phyloP scores from a whole-genome alignment of 345 rosid species.

The Microcos paniculata region DNA sequence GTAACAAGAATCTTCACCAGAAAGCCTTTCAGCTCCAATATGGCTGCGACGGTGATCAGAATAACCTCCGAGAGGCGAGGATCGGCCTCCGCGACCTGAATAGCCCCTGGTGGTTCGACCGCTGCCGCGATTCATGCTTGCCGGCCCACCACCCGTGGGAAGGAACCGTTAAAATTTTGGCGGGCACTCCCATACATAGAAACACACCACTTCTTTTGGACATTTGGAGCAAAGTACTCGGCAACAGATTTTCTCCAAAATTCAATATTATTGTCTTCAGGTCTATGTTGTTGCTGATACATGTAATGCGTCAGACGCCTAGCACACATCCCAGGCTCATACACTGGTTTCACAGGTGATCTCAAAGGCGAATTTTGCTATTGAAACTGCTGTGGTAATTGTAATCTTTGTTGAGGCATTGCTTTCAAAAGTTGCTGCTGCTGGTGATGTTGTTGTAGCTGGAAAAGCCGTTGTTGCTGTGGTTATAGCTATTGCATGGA shows the following conservation, averaged over 20 bases:
- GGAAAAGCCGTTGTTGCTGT: conserved; percentile 76
- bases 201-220: conserved; percentile 97
- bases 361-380: conserved; percentile 75
- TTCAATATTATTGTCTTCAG: conserved; percentile 93
- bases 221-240: conserved; percentile 89
- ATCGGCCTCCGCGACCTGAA: background rate
- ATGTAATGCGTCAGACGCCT: conserved; percentile 87
- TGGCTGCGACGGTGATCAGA: background rate
- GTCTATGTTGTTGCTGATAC: conserved; percentile 94
- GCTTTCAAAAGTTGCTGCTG: conserved; percentile 84
- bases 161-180: background rate
- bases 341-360: conserved; percentile 66
- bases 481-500: too few relatives aligned
- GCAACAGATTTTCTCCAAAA: conserved; percentile 97
- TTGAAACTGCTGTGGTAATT: conserved; percentile 72
- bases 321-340: conserved; percentile 98
- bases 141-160: background rate
- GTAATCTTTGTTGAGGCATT: conserved; percentile 82
- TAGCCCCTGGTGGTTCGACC: background rate
- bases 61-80: background rate
- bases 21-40: conserved; percentile 9
- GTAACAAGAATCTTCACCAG: conserved; percentile 2
- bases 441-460: conserved; percentile 68
- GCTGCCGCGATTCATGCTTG: background rate
- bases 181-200: conserved; percentile 88